Percentiles rank a stretch among this genome's conserved stretches.
Conservation (phyloP, 1,284 basidiomycete genomes). For the Hymenochaete sp. region DNA sequence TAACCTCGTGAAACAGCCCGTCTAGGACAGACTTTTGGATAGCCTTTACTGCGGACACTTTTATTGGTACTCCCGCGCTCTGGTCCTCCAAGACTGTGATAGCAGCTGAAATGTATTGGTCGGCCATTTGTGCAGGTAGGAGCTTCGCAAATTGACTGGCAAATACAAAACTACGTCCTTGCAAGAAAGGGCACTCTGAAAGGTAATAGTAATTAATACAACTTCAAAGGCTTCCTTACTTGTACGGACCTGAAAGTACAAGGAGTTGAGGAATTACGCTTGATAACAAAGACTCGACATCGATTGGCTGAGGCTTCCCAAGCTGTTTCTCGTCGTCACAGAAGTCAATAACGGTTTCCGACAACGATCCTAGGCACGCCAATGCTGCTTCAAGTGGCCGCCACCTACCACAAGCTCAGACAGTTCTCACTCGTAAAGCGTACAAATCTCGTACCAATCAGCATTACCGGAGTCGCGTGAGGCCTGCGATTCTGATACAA, state of each 20-base stretch:
- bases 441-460: constrained; percentile 40
- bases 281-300: constrained; percentile 69
- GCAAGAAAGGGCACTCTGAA: constrained; percentile 79
- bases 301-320: constrained; percentile 58
- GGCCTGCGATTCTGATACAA: constrained; percentile 47
- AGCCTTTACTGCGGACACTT: constrained; percentile 89
- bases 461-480: constrained; percentile 41
- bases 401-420: constrained; percentile 53
- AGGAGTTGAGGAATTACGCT: constrained; percentile 77
- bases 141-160: constrained; percentile 81
- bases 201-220: neutral
- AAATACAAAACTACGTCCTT: constrained; percentile 92
- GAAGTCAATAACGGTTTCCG: constrained; percentile 68
- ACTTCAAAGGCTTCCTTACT: neutral
- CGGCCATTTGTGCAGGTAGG: constrained; percentile 62
- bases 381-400: constrained; percentile 79
- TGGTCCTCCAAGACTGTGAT: constrained; percentile 74
- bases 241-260: constrained; percentile 45
- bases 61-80: constrained; percentile 73
- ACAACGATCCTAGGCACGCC: constrained; percentile 76
- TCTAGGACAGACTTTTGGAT: constrained; percentile 62
- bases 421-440: neutral
- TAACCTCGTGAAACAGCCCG: neutral
- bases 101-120: constrained; percentile 82
- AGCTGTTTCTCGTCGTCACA: constrained; percentile 66